Percentiles rank a stretch among this genome's conserved stretches.
Conservation (phyloP, 2,329 filamentous ascomycete genomes). For the Stemphylium lycopersici region DNA sequence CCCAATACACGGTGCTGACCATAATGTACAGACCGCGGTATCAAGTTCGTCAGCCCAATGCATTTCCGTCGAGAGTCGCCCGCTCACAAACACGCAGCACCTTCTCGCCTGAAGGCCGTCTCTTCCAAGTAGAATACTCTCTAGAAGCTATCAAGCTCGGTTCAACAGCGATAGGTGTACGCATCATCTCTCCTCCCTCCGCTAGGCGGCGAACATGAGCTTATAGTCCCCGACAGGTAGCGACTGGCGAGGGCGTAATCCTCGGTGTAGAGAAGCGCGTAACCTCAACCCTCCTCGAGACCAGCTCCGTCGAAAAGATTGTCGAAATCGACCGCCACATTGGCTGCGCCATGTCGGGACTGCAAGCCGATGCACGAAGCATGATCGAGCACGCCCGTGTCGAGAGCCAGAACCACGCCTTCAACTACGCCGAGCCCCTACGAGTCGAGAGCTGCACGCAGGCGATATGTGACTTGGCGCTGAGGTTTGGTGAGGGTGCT, state of each 20-base stretch:
- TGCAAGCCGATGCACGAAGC: conserved; percentile 95
- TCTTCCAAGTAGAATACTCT: conserved; percentile 99
- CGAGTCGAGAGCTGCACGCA: conserved; percentile 98
- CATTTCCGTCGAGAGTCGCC: conserved; percentile 10
- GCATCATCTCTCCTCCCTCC: conserved; percentile 20
- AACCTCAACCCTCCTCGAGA: conserved; percentile 95
- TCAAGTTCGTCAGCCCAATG: conserved; percentile 72
- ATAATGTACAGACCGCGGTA: conserved; percentile 79
- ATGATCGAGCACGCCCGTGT: conserved; percentile 99
- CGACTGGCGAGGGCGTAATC: conserved; percentile 92
- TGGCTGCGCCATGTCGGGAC: conserved; percentile 96
- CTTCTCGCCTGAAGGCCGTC: conserved; percentile 98
- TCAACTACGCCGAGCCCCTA: conserved; percentile 96
- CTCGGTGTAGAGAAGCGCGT: conserved; percentile 99
- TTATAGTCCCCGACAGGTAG: conserved; percentile 62
- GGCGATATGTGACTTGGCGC: conserved; percentile 94
- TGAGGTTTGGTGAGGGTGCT: conserved; percentile 95
- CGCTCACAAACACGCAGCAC: conserved; percentile 66
- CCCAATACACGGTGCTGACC: conserved; percentile 19
- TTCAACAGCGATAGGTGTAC: conserved; percentile 92
- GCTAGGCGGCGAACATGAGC: conserved; percentile 3
- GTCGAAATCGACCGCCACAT: conserved; percentile 99
- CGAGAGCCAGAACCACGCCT: conserved; percentile 94
- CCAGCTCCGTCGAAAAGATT: conserved; percentile 98
- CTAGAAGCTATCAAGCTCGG: conserved; percentile 99